Conservation (phyloP, 169 alveolate genomes). For the Plasmodium relictum region DNA sequence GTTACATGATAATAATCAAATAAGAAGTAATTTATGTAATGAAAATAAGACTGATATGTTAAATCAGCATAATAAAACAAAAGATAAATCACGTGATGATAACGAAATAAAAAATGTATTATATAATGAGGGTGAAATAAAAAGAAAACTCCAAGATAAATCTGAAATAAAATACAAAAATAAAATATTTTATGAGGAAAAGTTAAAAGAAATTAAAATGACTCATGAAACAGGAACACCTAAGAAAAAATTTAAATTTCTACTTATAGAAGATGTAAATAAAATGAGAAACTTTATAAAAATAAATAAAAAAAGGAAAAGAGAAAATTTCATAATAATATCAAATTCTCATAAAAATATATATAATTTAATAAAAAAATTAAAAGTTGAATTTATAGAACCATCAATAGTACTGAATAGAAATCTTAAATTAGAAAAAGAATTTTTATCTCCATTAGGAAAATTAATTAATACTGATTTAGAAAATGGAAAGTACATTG, state of each 20-base stretch:
- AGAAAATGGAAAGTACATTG: slow-evolving; percentile 24
- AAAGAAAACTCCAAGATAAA: neutral
- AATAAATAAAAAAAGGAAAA: slow-evolving; percentile 47
- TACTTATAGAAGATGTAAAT: slow-evolving; percentile 25
- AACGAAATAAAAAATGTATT: neutral
- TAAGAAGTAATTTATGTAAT: neutral
- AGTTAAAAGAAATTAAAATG: neutral
- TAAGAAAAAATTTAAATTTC: slow-evolving; percentile 15
- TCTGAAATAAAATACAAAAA: neutral
- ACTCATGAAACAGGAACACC: neutral
- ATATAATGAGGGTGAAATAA: neutral
- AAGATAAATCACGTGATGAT: neutral
- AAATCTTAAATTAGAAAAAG: slow-evolving; percentile 18
- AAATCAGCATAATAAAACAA: neutral
- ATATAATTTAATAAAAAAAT: slow-evolving; percentile 16
- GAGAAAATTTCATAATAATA: slow-evolving; percentile 40
- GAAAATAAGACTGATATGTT: neutral
- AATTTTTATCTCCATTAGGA: slow-evolving; percentile 55
- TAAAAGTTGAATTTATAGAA: slow-evolving; percentile 60
- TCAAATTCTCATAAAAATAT: slow-evolving; percentile 14
- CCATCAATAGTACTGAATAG: slow-evolving; percentile 29
- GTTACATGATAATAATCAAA: neutral
- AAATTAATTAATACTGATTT: slow-evolving; percentile 31
- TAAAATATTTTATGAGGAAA: neutral
- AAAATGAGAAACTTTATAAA: slow-evolving; percentile 69